These are phyloP conservation scores for Herpetomonas muscarum DNA, from an alignment of 208 protist genomes.

Conservation along the genomic window DNA sequence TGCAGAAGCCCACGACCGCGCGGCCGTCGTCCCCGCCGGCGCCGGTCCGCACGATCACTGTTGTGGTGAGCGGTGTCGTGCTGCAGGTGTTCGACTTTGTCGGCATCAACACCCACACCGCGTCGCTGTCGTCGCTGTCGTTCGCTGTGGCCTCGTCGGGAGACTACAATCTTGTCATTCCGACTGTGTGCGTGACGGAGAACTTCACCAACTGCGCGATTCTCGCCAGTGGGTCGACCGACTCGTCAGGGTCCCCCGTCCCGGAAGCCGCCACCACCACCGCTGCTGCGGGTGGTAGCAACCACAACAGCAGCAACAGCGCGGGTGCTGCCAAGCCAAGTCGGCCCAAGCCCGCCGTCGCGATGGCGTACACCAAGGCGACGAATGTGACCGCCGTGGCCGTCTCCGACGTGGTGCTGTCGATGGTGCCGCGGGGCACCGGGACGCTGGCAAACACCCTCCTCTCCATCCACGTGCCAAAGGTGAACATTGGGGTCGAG, in stretches of 20 bases:
- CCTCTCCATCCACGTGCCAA: slow-evolving; percentile 58
- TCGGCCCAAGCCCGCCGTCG: slow-evolving; percentile 15
- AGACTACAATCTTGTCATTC: slow-evolving; percentile 34
- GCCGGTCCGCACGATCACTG: slow-evolving; percentile 27
- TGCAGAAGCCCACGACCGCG: background rate
- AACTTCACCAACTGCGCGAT: slow-evolving; percentile 54
- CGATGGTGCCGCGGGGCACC: slow-evolving; percentile 53
- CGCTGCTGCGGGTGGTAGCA: background rate
- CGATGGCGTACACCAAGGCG: slow-evolving; percentile 15
- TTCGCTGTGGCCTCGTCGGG: slow-evolving; percentile 29
- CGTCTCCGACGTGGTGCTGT: slow-evolving; percentile 42
- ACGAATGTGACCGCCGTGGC: slow-evolving; percentile 30
- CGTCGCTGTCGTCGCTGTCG: slow-evolving; percentile 30
- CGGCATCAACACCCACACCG: slow-evolving; percentile 61
- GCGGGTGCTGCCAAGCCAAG: background rate
- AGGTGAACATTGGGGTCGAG: slow-evolving; percentile 1
- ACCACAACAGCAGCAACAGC: background rate
- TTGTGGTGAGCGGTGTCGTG: slow-evolving; percentile 43
- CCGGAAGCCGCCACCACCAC: slow-evolving; percentile 1
- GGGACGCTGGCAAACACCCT: slow-evolving; percentile 68
- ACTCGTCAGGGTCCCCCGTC: background rate
- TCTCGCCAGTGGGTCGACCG: slow-evolving; percentile 24
- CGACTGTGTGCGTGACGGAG: slow-evolving; percentile 46
- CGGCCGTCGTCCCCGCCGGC: slow-evolving; percentile 2
- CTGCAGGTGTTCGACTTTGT: slow-evolving; percentile 59